Base-by-base conservation (phyloP, 2,329 filamentous ascomycete species). In the Pseudocercospora pini-densiflorae region DNA sequence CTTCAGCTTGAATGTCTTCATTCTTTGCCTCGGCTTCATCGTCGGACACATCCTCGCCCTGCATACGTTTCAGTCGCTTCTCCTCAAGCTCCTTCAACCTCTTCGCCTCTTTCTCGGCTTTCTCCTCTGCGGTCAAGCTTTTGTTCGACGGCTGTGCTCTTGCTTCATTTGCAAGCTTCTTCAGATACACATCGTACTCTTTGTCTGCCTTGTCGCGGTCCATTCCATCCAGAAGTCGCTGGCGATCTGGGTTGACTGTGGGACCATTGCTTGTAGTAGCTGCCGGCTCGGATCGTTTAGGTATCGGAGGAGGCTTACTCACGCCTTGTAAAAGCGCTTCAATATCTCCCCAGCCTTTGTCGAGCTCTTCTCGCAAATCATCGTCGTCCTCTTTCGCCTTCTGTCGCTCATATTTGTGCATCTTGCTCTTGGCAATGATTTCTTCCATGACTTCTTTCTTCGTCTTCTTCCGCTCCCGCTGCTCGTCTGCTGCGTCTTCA, bases 371-470 rank as follows among this genome's bases (percentile, higher is more conserved):
- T 66, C 93, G 87, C 62, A 97, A 79, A 71, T 97, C 94, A 59
- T 96, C 93, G 72, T 99, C 95, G 59, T 95, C 93, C 68, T 98
- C 95, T 76, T 97, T 97, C 29, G 89, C 88, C 67, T 92, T 90
- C 79, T 99, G 95, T 47, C 95, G 89, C 81, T 98, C 94, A 76
- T 94, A 94, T 81, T 97, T 98, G 85, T 97, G 87, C 68, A 92
- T 85, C 77, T 99, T 99, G 0, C 94, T 98, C 80, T 99, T 99
- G 67, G 94, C 92, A 71, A 99, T 97, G 68, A 99, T 86, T 79
- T 99, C 96, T 75, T 97, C 91, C 92, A 98, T 97, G 59, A 99
- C 92, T 79, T 99, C 95, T 62, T 95, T 92, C 81, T 97, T 98
- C 2, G 90, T 90, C 83, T 97, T 99, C 79, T 97, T 97, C 66